Evolutionary conservation across 2,329 filamentous ascomycete species (phyloP).

Genomic region (Dothiorella sarmentorum): DNA sequence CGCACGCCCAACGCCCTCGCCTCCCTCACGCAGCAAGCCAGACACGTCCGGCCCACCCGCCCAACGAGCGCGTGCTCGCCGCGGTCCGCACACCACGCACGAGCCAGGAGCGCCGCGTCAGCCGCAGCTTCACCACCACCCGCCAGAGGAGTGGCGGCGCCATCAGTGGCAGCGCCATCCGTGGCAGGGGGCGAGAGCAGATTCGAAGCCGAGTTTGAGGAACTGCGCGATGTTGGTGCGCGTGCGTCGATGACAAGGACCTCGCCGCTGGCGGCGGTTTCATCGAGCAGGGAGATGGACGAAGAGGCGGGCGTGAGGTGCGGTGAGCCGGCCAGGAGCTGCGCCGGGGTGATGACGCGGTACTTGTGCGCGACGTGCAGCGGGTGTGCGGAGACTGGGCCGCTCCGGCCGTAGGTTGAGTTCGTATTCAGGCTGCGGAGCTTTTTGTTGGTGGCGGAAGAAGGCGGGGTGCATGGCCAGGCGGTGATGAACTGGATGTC

Average conservation of each 20-base stretch:
- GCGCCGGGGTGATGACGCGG: constrained; percentile 23
- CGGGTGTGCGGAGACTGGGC: constrained; percentile 36
- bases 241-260: constrained; percentile 48
- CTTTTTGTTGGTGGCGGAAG: constrained; percentile 5
- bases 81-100: constrained; percentile 69
- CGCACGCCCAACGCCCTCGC: constrained; percentile 67
- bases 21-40: constrained; percentile 72
- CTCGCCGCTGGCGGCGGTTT: constrained; percentile 16
- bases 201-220: not conserved
- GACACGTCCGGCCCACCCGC: constrained; percentile 63
- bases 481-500: constrained; percentile 55
- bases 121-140: constrained; percentile 63
- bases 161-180: no score
- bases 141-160: no score
- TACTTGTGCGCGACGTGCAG: constrained; percentile 39
- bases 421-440: constrained; percentile 32
- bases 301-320: constrained; percentile 22
- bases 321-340: not conserved
- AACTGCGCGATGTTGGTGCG: constrained; percentile 26
- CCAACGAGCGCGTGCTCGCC: constrained; percentile 73
- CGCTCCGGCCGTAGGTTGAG: constrained; percentile 26
- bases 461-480: constrained; percentile 47
- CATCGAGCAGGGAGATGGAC: constrained; percentile 20
- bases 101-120: constrained; percentile 65
- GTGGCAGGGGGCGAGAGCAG: constrained; percentile 1